Conservation (phyloP, 257 asterid genomes). For the Solanum tarapatanum region DNA sequence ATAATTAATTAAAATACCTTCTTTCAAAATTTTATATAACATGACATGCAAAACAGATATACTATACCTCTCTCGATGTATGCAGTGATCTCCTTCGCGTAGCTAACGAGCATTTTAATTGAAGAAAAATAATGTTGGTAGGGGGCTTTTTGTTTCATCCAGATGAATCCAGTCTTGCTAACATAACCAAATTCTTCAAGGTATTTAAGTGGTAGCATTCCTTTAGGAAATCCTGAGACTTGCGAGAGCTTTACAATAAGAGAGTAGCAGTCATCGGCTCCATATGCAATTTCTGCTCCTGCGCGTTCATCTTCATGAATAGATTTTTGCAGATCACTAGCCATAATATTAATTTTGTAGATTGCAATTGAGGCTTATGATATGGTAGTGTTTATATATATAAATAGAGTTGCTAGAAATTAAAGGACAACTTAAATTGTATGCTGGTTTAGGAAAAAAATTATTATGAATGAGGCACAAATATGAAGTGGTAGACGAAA, state of each 20-base stretch:
- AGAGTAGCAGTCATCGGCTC: constrained; percentile 35
- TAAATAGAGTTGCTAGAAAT: not conserved
- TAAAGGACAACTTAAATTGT: not conserved
- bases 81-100: constrained; percentile 63
- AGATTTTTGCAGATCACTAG: constrained; percentile 16
- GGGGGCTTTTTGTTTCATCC: constrained; percentile 83
- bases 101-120: constrained; percentile 48
- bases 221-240: constrained; percentile 70
- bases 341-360: constrained; percentile 17
- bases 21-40: not conserved
- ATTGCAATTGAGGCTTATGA: not conserved
- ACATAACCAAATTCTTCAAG: constrained; percentile 79
- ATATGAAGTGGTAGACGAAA: no score
- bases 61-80: constrained; percentile 43
- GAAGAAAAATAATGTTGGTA: constrained; percentile 58
- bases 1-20: no score
- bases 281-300: no score
- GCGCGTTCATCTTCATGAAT: constrained; percentile 22
- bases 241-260: constrained; percentile 41
- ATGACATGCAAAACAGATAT: no score
- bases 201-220: constrained; percentile 66
- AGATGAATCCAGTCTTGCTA: constrained; percentile 57
- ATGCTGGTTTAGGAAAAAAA: not conserved
- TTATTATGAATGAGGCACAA: no score
- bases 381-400: not conserved